Evolutionary conservation across 2,329 filamentous ascomycete species (phyloP).

Genomic region (Arthrobotrys conoides): DNA sequence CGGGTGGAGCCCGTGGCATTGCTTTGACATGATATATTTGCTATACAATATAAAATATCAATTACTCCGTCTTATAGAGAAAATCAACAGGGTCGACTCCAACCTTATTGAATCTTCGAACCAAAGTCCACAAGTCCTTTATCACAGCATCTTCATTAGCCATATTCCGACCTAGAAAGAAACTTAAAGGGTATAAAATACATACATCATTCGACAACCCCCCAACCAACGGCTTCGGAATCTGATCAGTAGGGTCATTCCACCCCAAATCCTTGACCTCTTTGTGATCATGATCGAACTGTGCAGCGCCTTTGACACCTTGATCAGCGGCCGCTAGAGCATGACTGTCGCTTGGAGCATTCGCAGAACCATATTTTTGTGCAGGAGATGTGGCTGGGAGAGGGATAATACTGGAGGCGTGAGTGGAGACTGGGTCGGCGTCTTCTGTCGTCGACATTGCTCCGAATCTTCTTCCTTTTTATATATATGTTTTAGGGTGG

Average conservation of each 20-base stretch:
- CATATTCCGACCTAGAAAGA: not conserved
- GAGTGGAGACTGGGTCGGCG: slow-evolving; percentile 50
- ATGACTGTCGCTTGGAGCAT: slow-evolving; percentile 68
- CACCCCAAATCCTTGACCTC: slow-evolving; percentile 73
- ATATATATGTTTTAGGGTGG: not conserved
- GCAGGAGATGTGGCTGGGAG: slow-evolving; percentile 55
- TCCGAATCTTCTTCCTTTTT: not conserved
- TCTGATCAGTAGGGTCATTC: slow-evolving; percentile 70
- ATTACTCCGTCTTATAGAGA: too few relatives aligned
- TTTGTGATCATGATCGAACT: slow-evolving; percentile 66
- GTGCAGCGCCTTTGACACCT: slow-evolving; percentile 67
- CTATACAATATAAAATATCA: slow-evolving; percentile 70
- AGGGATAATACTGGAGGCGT: slow-evolving; percentile 59
- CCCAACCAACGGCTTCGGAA: slow-evolving; percentile 73
- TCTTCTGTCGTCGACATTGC: slow-evolving; percentile 54
- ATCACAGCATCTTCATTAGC: not conserved
- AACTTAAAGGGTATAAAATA: not conserved
- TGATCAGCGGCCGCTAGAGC: slow-evolving; percentile 65
- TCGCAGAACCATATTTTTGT: slow-evolving; percentile 51
- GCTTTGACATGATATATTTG: slow-evolving; percentile 79
- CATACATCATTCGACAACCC: slow-evolving; percentile 72
- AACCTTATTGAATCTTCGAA: slow-evolving; percentile 77
- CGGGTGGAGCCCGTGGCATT: slow-evolving; percentile 73
- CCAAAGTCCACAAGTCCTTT: slow-evolving; percentile 75
- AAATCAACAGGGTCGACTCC: not conserved